Evolutionary conservation across 1,284 basidiomycete genomes (phyloP).

Genomic region (Melampsora occidentalis): DNA sequence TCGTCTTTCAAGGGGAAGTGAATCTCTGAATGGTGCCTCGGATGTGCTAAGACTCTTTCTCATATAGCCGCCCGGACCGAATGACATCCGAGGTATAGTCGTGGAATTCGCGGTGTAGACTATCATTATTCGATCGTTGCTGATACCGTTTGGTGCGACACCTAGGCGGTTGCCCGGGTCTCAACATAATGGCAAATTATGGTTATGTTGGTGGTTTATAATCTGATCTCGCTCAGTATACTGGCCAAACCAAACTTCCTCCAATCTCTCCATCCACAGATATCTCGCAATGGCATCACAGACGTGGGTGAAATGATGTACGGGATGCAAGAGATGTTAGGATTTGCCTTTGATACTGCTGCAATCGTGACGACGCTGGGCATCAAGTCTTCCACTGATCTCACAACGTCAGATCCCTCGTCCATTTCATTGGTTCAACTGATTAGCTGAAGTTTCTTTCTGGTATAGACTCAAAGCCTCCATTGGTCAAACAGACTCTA

Average conservation of each 20-base stretch:
- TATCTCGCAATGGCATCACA: slow-evolving; percentile 3
- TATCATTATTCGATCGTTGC: background rate
- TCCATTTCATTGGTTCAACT: background rate
- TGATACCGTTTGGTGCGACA: background rate
- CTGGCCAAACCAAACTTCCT: too few relatives aligned
- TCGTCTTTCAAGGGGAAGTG: too few relatives aligned
- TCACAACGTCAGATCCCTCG: background rate
- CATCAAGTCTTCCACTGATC: background rate
- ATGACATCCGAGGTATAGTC: background rate
- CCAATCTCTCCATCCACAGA: background rate
- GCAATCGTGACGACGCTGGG: background rate
- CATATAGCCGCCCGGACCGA: background rate
- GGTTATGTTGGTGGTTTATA: too few relatives aligned
- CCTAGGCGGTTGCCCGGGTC: background rate
- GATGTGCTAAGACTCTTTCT: too few relatives aligned
- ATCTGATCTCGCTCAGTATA: too few relatives aligned
- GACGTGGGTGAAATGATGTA: slow-evolving; percentile 1
- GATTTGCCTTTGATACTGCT: background rate
- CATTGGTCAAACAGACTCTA: background rate
- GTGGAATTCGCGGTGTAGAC: background rate
- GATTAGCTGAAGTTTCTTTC: background rate
- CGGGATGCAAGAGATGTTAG: slow-evolving; percentile 4
- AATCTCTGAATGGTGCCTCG: too few relatives aligned
- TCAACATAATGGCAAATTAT: slow-evolving; percentile 1
- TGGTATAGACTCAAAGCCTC: background rate